Evolutionary conservation across 2,329 filamentous ascomycete species (phyloP), one percentile per base, ranked within the genome.

Genomic region (Orbilia javanica): DNA sequence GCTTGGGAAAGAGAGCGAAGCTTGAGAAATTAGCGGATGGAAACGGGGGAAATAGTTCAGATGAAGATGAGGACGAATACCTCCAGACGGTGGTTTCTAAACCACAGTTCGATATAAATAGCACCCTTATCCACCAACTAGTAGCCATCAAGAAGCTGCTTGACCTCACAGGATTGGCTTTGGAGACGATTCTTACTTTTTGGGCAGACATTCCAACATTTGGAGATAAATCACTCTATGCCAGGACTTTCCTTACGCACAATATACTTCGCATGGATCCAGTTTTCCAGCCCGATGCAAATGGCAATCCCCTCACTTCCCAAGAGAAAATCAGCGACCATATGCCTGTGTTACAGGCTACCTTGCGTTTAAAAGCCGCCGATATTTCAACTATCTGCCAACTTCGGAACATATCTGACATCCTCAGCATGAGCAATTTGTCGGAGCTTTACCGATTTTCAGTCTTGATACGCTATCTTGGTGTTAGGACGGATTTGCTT

Each of bases 201-300:
- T 57, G 53, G 53, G 10, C 53, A 10, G 53, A 57, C 34, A 34
- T 57, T 36, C 53, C 53, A 36, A 57, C 29, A 20, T 57, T 36
- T 18, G 53, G 53, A 10, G 34, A 57, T n/a, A 57, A 57, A 13
- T 57, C 53, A 8, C 53, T 57, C 15, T 57, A 57, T 36, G 27
- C 53, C 2, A n/a, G 53, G 5, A 57, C 29, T 36, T 57, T 57
- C 18, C 53, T 57, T n/a, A 36, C 53, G 18, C 53, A 57, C 18
- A 57, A 57, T 57, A 57, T 57, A n/a, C 13, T 57, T 39, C 53
- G 53, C 29, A 57, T 57, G 53, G 53, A 57, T 36, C 53, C 53
- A 1, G 53, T 57, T 36, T 57, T 57, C 34, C 53, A 57, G 15
- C 53, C 27, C 20, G 53, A 57, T 57, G 53, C 53, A 57, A 39